Conservation (phyloP, 768 basidiomycete species). For the Russula dissimulans region DNA sequence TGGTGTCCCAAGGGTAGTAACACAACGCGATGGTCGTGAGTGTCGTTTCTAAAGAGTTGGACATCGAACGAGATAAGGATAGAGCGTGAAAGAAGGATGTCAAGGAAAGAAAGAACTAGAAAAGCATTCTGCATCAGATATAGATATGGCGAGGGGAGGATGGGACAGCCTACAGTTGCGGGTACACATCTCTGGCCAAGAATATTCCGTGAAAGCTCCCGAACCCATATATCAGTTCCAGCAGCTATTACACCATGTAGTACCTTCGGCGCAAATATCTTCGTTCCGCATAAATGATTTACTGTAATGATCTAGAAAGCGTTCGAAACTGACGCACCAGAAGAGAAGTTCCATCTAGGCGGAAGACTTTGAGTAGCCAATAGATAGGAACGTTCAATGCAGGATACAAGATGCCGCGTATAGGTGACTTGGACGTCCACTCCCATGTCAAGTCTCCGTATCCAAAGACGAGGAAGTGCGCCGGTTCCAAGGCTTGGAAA, state of each 20-base stretch:
- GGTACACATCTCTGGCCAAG: constrained; percentile 50
- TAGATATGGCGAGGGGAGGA: neutral
- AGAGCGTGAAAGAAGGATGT: constrained; percentile 84
- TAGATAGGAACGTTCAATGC: constrained; percentile 73
- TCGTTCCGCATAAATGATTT: neutral
- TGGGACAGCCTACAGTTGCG: constrained; percentile 42
- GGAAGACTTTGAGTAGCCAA: constrained; percentile 49
- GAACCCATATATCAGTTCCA: constrained; percentile 68
- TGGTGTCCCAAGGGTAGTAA: constrained; percentile 62
- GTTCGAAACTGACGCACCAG: constrained; percentile 44
- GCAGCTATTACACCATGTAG: constrained; percentile 73
- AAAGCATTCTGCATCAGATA: neutral
- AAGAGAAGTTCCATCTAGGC: constrained; percentile 44
- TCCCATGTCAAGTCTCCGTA: constrained; percentile 96
- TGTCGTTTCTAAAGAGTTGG: constrained; percentile 88
- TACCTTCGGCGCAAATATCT: constrained; percentile 70
- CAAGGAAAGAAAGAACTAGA: constrained; percentile 68
- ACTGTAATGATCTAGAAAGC: neutral
- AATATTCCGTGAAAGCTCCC: constrained; percentile 46
- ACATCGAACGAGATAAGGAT: constrained; percentile 77
- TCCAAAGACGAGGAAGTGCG: constrained; percentile 81
- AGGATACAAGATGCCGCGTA: constrained; percentile 78
- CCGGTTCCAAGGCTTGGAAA: constrained; percentile 90
- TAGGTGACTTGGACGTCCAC: constrained; percentile 64
- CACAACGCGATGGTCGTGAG: constrained; percentile 69